Conservation (phyloP, 441 rosid genomes). For the Jatropha podagrica region DNA sequence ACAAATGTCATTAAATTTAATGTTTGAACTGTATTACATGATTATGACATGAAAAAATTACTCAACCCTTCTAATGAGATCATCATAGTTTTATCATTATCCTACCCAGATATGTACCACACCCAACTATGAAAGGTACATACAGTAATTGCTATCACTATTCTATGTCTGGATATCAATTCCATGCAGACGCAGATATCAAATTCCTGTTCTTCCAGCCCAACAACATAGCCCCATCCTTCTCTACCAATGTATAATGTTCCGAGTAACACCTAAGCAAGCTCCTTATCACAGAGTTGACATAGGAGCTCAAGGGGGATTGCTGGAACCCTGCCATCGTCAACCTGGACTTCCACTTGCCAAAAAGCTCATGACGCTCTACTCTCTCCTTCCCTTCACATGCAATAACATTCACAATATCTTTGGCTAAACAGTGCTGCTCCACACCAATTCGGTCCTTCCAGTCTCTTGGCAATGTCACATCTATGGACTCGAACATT, state of each 20-base stretch:
- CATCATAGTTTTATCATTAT: not conserved
- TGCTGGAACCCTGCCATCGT: conserved; percentile 81
- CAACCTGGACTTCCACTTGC: conserved; percentile 92
- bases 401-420: conserved; percentile 79
- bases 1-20: not conserved
- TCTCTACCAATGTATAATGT: conserved; percentile 57
- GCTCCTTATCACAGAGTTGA: conserved; percentile 64
- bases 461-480: conserved; percentile 51
- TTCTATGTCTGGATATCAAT: conserved; percentile 24
- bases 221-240: conserved; percentile 71
- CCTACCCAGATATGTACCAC: not conserved
- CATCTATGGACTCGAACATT: conserved; percentile 85
- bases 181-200: conserved; percentile 81
- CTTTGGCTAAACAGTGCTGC: conserved; percentile 83
- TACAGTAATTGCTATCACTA: conserved; percentile 10
- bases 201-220: conserved; percentile 79
- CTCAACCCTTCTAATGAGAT: not conserved
- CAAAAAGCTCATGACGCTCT: conserved; percentile 83
- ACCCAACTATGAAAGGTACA: not conserved
- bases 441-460: conserved; percentile 70
- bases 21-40: not conserved
- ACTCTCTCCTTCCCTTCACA: conserved; percentile 83
- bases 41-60: not conserved
- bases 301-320: conserved; percentile 64
- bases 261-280: conserved; percentile 52